These are phyloP conservation scores for Leptomonas seymouri DNA, from an alignment of 208 protist species.

Conservation along the genomic window DNA sequence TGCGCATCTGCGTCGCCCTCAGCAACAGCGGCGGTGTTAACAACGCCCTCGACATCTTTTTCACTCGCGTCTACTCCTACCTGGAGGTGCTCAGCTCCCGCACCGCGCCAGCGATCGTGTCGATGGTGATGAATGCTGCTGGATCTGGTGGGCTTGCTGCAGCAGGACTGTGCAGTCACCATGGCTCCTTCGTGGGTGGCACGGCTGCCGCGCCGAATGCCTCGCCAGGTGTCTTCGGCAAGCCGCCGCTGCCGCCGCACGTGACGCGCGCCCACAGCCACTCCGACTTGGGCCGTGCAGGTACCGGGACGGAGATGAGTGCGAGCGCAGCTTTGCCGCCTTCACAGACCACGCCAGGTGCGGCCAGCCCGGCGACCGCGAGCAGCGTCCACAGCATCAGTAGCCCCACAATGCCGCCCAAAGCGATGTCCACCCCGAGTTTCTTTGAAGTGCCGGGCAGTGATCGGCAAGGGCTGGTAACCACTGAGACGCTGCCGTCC, in stretches of 20 bases:
- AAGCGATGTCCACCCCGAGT: neutral
- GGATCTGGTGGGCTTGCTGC: constrained; percentile 2
- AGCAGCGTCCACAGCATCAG: neutral
- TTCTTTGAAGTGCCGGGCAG: neutral
- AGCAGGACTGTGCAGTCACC: neutral
- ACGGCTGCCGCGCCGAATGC: neutral
- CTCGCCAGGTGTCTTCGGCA: constrained; percentile 1
- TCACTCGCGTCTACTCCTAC: constrained; percentile 64
- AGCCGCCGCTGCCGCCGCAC: constrained; percentile 20
- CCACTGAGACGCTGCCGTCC: neutral
- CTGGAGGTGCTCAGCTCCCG: constrained; percentile 65
- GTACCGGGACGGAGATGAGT: neutral
- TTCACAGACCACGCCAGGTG: neutral
- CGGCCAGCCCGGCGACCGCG: neutral
- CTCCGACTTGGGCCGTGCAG: constrained; percentile 4
- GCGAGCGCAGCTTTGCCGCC: neutral
- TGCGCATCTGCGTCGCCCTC: constrained; percentile 47
- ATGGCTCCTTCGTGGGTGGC: neutral
- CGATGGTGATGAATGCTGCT: constrained; percentile 31
- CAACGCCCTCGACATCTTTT: constrained; percentile 82
- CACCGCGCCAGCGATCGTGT: constrained; percentile 34
- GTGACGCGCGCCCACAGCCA: constrained; percentile 18
- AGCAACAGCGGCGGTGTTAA: constrained; percentile 52
- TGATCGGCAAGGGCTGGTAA: neutral
- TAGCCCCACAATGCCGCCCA: neutral